phyloP scores from a whole-genome alignment of 2,329 filamentous ascomycete species.

The Diplodia scrobiculata region DNA sequence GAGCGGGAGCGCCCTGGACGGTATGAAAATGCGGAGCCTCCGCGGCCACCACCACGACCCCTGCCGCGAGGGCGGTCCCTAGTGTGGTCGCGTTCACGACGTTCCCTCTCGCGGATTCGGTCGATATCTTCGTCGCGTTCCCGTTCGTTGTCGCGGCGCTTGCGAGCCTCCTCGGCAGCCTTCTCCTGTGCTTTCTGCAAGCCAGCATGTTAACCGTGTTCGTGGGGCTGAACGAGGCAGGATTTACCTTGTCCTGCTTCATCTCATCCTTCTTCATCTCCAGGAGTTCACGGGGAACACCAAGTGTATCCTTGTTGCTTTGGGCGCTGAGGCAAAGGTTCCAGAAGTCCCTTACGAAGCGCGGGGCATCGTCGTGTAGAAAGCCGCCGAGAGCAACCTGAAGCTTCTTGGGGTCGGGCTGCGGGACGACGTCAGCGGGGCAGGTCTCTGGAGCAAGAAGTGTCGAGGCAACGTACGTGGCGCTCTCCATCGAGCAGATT shows the following conservation, averaged over 20 bases:
- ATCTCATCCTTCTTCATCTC: conserved; percentile 96
- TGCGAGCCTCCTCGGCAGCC: conserved; percentile 72
- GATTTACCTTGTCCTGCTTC: conserved; percentile 83
- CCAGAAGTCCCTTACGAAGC: conserved; percentile 94
- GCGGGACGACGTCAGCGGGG: conserved; percentile 32
- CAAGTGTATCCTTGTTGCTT: conserved; percentile 68
- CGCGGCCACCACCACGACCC: conserved; percentile 52
- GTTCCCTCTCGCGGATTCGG: conserved; percentile 66
- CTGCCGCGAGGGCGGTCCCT: conserved; percentile 51
- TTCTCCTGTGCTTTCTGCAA: conserved; percentile 76
- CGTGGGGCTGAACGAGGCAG: not conserved
- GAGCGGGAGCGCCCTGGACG: conserved; percentile 52
- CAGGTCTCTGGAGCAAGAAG: not conserved
- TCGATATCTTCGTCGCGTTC: conserved; percentile 71
- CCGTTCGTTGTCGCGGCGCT: conserved; percentile 69
- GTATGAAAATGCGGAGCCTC: conserved; percentile 53
- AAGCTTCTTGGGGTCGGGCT: conserved; percentile 94
- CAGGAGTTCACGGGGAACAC: conserved; percentile 89
- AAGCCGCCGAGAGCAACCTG: conserved; percentile 96
- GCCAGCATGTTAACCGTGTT: conserved; percentile 32
- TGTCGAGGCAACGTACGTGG: conserved; percentile 62
- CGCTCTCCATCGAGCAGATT: conserved; percentile 71
- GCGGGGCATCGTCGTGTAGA: conserved; percentile 83
- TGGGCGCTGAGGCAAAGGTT: conserved; percentile 88
- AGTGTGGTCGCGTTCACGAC: conserved; percentile 40